Percentiles rank a stretch among this genome's conserved stretches.
Evolutionary conservation across 106 monocot species (phyloP).

Genomic region (Acorus gramineus): DNA sequence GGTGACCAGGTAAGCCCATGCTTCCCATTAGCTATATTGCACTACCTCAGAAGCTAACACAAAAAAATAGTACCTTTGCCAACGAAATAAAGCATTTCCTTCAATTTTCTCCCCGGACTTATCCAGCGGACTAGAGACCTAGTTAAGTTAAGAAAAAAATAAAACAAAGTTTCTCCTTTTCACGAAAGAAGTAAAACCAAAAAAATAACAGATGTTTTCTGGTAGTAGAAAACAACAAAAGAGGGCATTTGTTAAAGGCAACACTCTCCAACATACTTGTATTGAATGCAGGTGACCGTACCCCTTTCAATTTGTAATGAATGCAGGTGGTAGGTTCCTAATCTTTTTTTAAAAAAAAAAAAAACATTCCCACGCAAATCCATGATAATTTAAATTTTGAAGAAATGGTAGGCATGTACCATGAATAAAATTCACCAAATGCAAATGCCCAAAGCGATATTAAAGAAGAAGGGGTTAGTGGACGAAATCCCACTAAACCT

Average conservation of each 20-base stretch:
- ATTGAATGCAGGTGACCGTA: too few species aligned
- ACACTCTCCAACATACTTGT: too few species aligned
- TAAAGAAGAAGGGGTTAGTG: not conserved
- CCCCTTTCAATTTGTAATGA: too few species aligned
- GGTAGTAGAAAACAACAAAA: too few species aligned
- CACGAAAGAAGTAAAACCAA: not conserved
- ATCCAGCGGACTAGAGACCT: constrained; percentile 59
- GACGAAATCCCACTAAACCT: not conserved
- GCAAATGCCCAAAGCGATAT: not conserved
- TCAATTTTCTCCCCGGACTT: constrained; percentile 33
- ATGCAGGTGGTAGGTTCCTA: too few species aligned
- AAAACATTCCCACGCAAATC: too few species aligned
- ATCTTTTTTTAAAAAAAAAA: too few species aligned
- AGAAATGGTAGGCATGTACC: not conserved
- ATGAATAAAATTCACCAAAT: not conserved
- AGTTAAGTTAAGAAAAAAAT: constrained; percentile 31
- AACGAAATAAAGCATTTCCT: constrained; percentile 83
- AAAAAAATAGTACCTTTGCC: constrained; percentile 60
- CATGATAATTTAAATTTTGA: too few species aligned
- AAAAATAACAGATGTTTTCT: too few species aligned
- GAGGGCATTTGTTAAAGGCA: too few species aligned
- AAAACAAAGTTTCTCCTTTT: not conserved
- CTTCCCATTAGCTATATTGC: not conserved
- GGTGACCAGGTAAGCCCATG: not conserved
- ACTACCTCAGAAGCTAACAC: not conserved